A percentile compares a stretch with the other conserved stretches of the same genome.
phyloP scores from a whole-genome alignment of 495 filamentous ascomycete genomes.

The Penicillium malachiteum region DNA sequence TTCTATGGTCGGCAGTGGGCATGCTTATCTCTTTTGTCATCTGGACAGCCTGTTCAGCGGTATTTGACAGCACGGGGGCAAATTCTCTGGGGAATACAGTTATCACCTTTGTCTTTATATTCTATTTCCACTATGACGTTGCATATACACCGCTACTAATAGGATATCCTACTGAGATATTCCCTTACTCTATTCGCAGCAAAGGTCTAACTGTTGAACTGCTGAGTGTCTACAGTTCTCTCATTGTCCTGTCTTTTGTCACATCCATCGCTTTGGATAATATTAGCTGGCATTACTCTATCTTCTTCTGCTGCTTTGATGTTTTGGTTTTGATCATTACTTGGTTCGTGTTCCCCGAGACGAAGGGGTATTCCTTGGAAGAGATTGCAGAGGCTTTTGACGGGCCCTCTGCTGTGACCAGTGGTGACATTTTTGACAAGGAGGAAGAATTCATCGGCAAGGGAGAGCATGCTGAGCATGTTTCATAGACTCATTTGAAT shows the following conservation, averaged over 20 bases:
- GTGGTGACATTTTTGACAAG: constrained; percentile 2
- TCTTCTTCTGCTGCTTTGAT: constrained; percentile 59
- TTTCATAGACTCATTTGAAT: neutral
- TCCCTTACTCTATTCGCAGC: constrained; percentile 61
- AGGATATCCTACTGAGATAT: constrained; percentile 61
- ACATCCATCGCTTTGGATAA: constrained; percentile 58
- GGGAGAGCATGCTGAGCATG: constrained; percentile 10
- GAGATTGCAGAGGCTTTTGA: constrained; percentile 61
- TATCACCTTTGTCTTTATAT: constrained; percentile 61
- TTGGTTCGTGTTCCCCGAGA: constrained; percentile 64
- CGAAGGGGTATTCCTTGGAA: constrained; percentile 60
- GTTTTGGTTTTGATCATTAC: constrained; percentile 53
- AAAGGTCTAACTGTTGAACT: constrained; percentile 60
- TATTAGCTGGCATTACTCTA: constrained; percentile 58
- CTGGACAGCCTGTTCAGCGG: constrained; percentile 52
- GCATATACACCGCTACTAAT: constrained; percentile 58
- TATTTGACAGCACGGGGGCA: constrained; percentile 47
- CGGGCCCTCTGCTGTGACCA: constrained; percentile 24
- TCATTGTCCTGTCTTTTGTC: constrained; percentile 57
- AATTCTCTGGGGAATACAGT: constrained; percentile 46
- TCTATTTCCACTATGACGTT: constrained; percentile 54
- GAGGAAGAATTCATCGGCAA: constrained; percentile 2
- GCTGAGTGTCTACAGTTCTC: constrained; percentile 26
- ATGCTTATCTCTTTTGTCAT: constrained; percentile 59
- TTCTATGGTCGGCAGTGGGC: constrained; percentile 51